phyloP scores from a whole-genome alignment of 2,329 filamentous ascomycete species.

The Capronia epimyces region DNA sequence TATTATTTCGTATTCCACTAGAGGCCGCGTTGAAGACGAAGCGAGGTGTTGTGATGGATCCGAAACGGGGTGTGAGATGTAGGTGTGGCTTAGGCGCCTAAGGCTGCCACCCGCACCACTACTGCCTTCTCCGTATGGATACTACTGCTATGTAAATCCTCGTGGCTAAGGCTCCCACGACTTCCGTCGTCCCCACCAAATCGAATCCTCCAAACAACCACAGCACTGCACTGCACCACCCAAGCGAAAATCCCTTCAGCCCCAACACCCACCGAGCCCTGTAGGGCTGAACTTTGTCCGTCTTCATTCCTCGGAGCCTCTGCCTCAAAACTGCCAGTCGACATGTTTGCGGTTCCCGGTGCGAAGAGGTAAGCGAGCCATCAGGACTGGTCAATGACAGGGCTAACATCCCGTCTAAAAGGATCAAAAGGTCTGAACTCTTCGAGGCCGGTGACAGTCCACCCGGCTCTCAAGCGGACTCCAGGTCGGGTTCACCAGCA shows the following conservation, averaged over 20 bases:
- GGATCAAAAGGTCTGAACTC: constrained; percentile 16
- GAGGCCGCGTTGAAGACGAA: no score
- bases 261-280: background rate
- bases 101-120: no score
- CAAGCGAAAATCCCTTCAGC: background rate
- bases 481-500: constrained; percentile 1
- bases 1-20: no score
- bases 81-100: no score
- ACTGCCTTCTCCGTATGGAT: no score
- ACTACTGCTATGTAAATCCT: no score
- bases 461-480: constrained; percentile 2
- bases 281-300: background rate
- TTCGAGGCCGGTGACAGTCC: constrained; percentile 10
- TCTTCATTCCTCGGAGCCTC: background rate
- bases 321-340: background rate
- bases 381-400: background rate
- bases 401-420: background rate
- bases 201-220: background rate
- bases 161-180: no score
- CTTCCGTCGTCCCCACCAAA: background rate
- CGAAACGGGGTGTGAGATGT: no score
- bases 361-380: constrained; percentile 19
- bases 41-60: no score
- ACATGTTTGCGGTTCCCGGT: constrained; percentile 21
- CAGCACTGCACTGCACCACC: background rate